Evolutionary conservation across 495 filamentous ascomycete species (phyloP).

Genomic region (Annulohypoxylon nitens): DNA sequence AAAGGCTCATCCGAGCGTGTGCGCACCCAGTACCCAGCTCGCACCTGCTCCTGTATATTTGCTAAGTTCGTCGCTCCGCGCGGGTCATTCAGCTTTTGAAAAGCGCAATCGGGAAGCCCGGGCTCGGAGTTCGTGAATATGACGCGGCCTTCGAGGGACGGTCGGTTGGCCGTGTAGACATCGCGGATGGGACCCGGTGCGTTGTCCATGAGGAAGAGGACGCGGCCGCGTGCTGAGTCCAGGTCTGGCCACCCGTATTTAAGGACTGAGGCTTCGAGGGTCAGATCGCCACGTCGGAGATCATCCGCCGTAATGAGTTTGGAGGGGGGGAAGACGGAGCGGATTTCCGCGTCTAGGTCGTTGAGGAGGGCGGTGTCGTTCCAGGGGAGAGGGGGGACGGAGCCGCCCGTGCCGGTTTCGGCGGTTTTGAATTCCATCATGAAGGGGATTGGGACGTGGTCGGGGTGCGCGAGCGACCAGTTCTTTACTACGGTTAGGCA

Average conservation of each 20-base stretch:
- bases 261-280: conserved; percentile 45
- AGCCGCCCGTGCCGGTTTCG: conserved; percentile 25
- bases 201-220: conserved; percentile 52
- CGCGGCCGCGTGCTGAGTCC: conserved; percentile 34
- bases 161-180: conserved; percentile 41
- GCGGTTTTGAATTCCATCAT: conserved; percentile 50
- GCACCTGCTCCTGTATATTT: conserved; percentile 48
- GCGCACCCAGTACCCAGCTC: conserved; percentile 51
- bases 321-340: conserved; percentile 38
- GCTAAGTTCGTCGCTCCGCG: conserved; percentile 30
- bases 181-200: conserved; percentile 42
- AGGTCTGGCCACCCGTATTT: conserved; percentile 48
- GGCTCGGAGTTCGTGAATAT: conserved; percentile 52
- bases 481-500: conserved; percentile 44
- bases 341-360: conserved; percentile 48
- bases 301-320: conserved; percentile 48
- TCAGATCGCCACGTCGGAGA: conserved; percentile 33
- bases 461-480: conserved; percentile 46
- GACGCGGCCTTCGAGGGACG: conserved; percentile 45
- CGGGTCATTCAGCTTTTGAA: conserved; percentile 51
- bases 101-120: conserved; percentile 45
- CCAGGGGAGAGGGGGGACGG: conserved; percentile 27
- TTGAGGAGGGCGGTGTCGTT: conserved; percentile 34
- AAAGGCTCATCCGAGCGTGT: conserved; percentile 50
- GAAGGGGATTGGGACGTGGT: conserved; percentile 49